Percentiles rank a stretch among this genome's conserved stretches.
phyloP scores from a whole-genome alignment of 2,329 filamentous ascomycete species.

The Nigrospora osmanthi region DNA sequence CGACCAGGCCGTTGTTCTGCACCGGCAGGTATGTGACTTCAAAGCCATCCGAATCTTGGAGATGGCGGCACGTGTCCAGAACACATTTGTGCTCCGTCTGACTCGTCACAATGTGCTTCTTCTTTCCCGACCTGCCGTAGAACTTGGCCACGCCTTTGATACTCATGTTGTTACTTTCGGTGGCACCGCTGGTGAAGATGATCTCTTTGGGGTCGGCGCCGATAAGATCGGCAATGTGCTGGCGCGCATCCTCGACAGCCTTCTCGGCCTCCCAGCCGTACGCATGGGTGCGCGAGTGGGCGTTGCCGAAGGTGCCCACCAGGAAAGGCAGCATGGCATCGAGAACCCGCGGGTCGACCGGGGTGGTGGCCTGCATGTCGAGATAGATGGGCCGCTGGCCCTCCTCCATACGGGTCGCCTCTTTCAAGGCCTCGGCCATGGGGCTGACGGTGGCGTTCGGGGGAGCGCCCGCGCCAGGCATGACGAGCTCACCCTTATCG shows the following conservation, averaged over 20 bases:
- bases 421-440: conserved; percentile 80
- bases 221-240: conserved; percentile 77
- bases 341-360: conserved; percentile 86
- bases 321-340: conserved; percentile 96
- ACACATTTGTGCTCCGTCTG: conserved; percentile 99
- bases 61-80: conserved; percentile 89
- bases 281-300: conserved; percentile 92
- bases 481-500: conserved; percentile 30
- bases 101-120: conserved; percentile 95
- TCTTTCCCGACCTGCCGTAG: conserved; percentile 87
- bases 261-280: conserved; percentile 99
- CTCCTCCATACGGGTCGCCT: conserved; percentile 88
- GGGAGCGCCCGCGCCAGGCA: conserved; percentile 49
- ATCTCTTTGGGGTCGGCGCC: conserved; percentile 96
- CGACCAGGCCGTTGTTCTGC: conserved; percentile 74
- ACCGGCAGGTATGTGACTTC: conserved; percentile 97
- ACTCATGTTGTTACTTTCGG: conserved; percentile 99
- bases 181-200: conserved; percentile 96
- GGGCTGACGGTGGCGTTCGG: conserved; percentile 70
- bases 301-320: conserved; percentile 91
- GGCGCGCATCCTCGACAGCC: conserved; percentile 79
- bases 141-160: conserved; percentile 97
- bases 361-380: conserved; percentile 96
- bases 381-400: conserved; percentile 93
- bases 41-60: conserved; percentile 85